Conservation (phyloP, 257 asterid genomes). For the Dorcoceras hygrometricum region DNA sequence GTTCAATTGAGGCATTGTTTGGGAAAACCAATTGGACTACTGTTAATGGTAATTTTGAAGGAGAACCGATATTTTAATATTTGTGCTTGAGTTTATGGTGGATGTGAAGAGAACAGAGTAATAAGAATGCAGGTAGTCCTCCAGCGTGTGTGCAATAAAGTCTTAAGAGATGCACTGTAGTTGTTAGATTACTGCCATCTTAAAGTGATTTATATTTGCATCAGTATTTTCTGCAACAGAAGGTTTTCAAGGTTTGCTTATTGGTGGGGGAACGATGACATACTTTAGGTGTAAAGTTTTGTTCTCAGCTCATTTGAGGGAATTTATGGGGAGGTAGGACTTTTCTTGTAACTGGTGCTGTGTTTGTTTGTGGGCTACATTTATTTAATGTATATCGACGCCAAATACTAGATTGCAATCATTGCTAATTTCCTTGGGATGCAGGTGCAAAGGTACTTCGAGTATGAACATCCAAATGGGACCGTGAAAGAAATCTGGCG, state of each 20-base stretch:
- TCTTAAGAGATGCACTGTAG: neutral
- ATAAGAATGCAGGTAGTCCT: neutral
- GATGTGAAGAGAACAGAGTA: neutral
- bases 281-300: neutral
- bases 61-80: neutral
- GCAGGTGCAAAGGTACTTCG: constrained; percentile 85
- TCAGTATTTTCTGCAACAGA: neutral
- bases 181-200: neutral
- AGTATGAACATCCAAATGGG: constrained; percentile 85
- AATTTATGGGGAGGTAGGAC: neutral
- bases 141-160: neutral
- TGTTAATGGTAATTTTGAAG: neutral
- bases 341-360: neutral
- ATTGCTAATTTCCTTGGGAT: constrained; percentile 7
- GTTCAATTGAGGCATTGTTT: neutral
- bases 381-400: neutral
- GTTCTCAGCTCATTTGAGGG: neutral
- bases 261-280: neutral
- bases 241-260: neutral
- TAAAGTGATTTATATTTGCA: constrained; percentile 5
- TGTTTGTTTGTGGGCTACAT: neutral
- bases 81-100: neutral
- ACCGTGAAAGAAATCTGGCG: constrained; percentile 88
- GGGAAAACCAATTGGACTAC: neutral
- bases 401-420: neutral